These are phyloP conservation scores for Pseudozyma thailandica DNA, from an alignment of 1,284 basidiomycete genomes.

Conservation along the genomic window DNA sequence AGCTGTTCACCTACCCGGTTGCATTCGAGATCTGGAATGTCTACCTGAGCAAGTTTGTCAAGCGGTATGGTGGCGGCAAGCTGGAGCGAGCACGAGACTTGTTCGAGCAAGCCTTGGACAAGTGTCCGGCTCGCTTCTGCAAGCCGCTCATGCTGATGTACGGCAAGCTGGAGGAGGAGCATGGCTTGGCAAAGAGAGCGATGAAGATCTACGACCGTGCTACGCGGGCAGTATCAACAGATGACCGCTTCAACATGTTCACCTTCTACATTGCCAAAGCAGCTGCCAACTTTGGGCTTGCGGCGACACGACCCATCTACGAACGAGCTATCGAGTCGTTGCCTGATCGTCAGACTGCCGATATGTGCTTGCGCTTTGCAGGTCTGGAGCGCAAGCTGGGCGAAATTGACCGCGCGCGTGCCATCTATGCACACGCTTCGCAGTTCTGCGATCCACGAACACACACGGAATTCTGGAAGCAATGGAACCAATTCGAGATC, in stretches of 20 bases:
- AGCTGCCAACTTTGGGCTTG: slow-evolving; percentile 93
- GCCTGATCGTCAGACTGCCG: slow-evolving; percentile 92
- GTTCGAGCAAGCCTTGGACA: slow-evolving; percentile 96
- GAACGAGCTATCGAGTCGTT: slow-evolving; percentile 93
- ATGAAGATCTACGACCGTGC: slow-evolving; percentile 97
- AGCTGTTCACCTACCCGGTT: slow-evolving; percentile 96
- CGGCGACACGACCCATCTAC: slow-evolving; percentile 95
- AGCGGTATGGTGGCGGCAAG: slow-evolving; percentile 92
- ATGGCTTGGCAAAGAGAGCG: slow-evolving; percentile 91
- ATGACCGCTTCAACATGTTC: slow-evolving; percentile 98
- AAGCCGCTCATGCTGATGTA: slow-evolving; percentile 97
- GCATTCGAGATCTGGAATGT: slow-evolving; percentile 99
- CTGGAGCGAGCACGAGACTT: slow-evolving; percentile 93
- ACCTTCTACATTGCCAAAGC: slow-evolving; percentile 93
- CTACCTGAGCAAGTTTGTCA: slow-evolving; percentile 95
- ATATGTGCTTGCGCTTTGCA: slow-evolving; percentile 96
- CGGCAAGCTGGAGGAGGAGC: slow-evolving; percentile 90
- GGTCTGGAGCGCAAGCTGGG: slow-evolving; percentile 95
- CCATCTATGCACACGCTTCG: slow-evolving; percentile 94
- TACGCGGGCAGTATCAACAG: slow-evolving; percentile 82
- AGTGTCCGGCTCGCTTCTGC: slow-evolving; percentile 92
- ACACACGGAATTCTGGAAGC: slow-evolving; percentile 89
- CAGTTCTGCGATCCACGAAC: slow-evolving; percentile 95
- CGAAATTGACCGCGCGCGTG: slow-evolving; percentile 95
- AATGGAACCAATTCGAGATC: slow-evolving; percentile 96